phyloP scores from a whole-genome alignment of 148 eudicot genomes.

The Rhododendron simsii region DNA sequence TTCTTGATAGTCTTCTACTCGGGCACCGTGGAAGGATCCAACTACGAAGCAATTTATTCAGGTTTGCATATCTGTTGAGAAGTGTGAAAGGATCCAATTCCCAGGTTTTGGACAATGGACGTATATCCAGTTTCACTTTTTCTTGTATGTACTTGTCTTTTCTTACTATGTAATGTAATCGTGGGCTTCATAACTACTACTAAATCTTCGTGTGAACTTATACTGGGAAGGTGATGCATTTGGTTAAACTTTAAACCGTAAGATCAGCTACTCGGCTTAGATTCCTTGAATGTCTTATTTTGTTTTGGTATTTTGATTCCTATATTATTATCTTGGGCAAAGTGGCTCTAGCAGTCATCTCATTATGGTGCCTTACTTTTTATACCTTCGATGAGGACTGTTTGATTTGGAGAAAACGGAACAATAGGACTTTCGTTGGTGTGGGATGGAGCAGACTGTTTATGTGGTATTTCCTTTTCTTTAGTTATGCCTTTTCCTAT shows the following conservation, averaged over 20 bases:
- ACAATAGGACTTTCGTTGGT: neutral
- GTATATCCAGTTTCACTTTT: too few species aligned
- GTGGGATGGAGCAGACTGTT: too few species aligned
- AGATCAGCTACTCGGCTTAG: neutral
- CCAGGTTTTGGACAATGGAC: too few species aligned
- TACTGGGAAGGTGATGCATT: neutral
- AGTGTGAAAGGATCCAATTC: too few species aligned
- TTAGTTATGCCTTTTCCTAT: too few species aligned
- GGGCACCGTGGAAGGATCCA: too few species aligned
- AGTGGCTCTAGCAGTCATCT: neutral
- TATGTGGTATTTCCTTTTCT: too few species aligned
- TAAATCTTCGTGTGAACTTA: neutral
- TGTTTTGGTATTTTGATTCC: neutral
- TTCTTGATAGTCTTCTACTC: too few species aligned
- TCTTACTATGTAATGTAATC: neutral
- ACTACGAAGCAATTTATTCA: too few species aligned
- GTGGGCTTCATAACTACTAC: neutral
- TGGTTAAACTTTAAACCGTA: neutral
- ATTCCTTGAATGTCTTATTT: neutral
- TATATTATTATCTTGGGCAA: neutral
- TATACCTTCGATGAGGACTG: neutral
- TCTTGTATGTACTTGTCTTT: neutral
- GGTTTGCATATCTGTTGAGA: too few species aligned
- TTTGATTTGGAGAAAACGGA: neutral
- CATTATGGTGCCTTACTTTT: neutral